Evolutionary conservation across 805 yeast genomes (phyloP), one percentile per base, ranked within the genome.

Genomic region (Cyberlindnera bimundalis): DNA sequence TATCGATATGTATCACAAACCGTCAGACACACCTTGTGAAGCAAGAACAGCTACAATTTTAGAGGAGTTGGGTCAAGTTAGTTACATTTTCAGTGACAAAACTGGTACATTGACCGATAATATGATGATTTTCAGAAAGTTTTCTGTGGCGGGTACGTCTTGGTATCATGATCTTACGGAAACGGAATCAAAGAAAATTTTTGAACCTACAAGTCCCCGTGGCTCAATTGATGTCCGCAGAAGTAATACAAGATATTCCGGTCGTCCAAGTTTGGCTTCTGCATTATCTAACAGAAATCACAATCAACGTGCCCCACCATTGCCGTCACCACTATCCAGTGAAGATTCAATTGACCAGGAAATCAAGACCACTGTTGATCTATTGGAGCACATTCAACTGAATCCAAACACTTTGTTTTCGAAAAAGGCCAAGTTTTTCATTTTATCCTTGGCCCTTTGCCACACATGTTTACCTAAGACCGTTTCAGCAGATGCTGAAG

Each of bases 81-180:
- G 96, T 35, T 90, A 91, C 58, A 75, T 93, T 3, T 93, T 93
- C 60, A 85, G 96, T 45, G 99, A 93, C 63, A 93, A 93, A 61
- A 93, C 99, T 0, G 99, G 99, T 9, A 93, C 99, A 0, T 71
- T 93, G 46, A 93, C 99, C 1, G 98, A 93, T 53, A 93, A 93
- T 59, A 66, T 81, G 53, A 93, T 93, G 99, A 66, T 91, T 20
- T 93, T 93, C 61, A 73, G 96, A 33, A 90, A 90, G 56, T 76
- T 91, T 51, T 78, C 95, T 9, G 81, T 93, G 5, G 82, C 84
- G 39, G 99, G 99, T 2, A 73, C 82, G 3, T 79, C 95, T 5
- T 93, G 96, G 96, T 56, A 79, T 9, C 99, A 93, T 61, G 89
- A 83, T 60, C 78, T 20, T 88, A 79, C 51, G 16, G 37, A 21